Evolutionary conservation across 208 protist species (phyloP).

Genomic region (Acanthamoeba triangularis): DNA sequence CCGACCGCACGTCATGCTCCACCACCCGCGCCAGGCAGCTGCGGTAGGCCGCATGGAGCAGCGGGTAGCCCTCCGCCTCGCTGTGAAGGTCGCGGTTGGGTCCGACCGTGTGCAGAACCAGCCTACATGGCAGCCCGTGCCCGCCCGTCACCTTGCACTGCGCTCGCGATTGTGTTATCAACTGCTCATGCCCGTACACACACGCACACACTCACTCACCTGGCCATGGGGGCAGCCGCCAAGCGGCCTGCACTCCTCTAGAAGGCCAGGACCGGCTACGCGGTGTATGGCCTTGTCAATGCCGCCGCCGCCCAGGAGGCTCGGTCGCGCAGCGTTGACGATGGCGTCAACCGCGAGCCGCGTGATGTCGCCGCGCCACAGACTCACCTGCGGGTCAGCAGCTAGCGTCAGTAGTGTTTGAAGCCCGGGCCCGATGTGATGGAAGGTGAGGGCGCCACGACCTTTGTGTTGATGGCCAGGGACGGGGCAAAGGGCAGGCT

Average conservation of each 20-base stretch:
- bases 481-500: too few relatives aligned
- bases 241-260: slow-evolving; percentile 55
- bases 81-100: slow-evolving; percentile 45
- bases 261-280: slow-evolving; percentile 40
- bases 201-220: not conserved
- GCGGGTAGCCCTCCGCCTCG: not conserved
- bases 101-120: slow-evolving; percentile 86
- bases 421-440: too few relatives aligned
- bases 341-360: slow-evolving; percentile 80
- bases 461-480: too few relatives aligned
- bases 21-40: slow-evolving; percentile 46
- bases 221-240: not conserved
- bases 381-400: not conserved
- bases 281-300: slow-evolving; percentile 86
- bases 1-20: not conserved
- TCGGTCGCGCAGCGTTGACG: slow-evolving; percentile 83
- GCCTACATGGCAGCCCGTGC: slow-evolving; percentile 79
- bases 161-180: not conserved
- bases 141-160: slow-evolving; percentile 79
- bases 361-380: slow-evolving; percentile 94
- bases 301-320: slow-evolving; percentile 83
- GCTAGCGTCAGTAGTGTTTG: too few relatives aligned
- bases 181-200: not conserved
- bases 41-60: slow-evolving; percentile 52
- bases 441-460: too few relatives aligned